Conservation (phyloP, 2,329 filamentous ascomycete genomes). For the Penicillium sp. region DNA sequence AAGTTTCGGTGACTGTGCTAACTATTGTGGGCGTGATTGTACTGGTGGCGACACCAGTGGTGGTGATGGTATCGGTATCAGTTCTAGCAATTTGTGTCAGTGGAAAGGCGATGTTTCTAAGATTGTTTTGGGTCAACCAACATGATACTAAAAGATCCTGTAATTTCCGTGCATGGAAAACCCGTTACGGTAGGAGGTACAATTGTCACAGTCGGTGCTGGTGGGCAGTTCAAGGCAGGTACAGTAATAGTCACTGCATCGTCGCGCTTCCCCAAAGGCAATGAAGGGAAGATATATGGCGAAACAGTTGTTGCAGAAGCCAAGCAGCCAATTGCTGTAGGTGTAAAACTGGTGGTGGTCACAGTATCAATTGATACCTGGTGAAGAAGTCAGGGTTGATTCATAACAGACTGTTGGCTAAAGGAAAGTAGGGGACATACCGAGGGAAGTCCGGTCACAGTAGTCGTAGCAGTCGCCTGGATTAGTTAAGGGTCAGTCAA, state of each 20-base stretch:
- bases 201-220: conserved; percentile 2
- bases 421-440: background rate
- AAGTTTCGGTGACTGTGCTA: conserved; percentile 4
- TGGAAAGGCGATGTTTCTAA: background rate
- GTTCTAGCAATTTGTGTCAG: background rate
- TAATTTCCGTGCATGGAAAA: background rate
- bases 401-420: no score
- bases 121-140: background rate
- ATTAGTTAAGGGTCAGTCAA: background rate
- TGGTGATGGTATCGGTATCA: conserved; percentile 6
- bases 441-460: background rate
- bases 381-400: background rate
- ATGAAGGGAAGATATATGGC: background rate
- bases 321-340: conserved; percentile 3
- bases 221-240: background rate
- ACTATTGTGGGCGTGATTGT: conserved; percentile 1
- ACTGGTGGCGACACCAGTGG: background rate
- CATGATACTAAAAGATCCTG: conserved; percentile 1
- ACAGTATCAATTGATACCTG: conserved; percentile 2
- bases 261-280: background rate
- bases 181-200: background rate
- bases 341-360: background rate
- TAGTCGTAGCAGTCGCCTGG: conserved; percentile 3
- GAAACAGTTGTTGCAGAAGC: conserved; percentile 1
- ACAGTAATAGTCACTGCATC: background rate